Percentiles rank a stretch among this genome's conserved stretches.
phyloP scores from a whole-genome alignment of 2,329 filamentous ascomycete genomes.

The Talaromyces atroroseus region DNA sequence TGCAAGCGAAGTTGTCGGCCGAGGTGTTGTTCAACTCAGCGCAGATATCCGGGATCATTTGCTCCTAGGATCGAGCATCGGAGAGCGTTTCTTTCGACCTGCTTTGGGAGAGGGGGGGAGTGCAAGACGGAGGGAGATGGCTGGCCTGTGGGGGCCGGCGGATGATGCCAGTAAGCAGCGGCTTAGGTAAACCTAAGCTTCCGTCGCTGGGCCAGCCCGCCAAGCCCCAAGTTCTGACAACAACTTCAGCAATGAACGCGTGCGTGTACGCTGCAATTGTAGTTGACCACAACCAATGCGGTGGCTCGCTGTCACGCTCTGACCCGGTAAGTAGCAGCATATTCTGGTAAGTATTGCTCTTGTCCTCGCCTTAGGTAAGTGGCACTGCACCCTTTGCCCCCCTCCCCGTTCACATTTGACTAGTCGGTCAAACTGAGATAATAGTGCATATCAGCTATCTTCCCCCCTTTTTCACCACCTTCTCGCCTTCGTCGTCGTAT shows the following conservation, averaged over 20 bases:
- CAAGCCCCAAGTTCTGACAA: not conserved
- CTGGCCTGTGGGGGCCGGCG: not conserved
- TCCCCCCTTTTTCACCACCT: not conserved
- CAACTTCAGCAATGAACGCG: not conserved
- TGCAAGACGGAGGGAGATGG: no score
- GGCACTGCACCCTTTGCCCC: no score
- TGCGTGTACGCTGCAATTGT: not conserved
- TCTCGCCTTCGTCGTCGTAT: not conserved
- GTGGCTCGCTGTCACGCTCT: not conserved
- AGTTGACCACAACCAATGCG: not conserved
- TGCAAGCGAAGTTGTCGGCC: constrained; percentile 8
- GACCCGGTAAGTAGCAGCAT: not conserved
- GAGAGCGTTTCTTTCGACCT: not conserved
- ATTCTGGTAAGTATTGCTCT: not conserved
- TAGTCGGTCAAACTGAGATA: not conserved
- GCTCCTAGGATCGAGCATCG: not conserved
- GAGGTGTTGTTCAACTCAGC: constrained; percentile 11
- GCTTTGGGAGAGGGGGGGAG: not conserved
- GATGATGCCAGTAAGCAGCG: not conserved
- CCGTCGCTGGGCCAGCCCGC: constrained; percentile 3
- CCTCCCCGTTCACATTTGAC: not conserved
- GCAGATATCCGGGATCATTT: constrained; percentile 13
- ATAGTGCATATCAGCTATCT: not conserved
- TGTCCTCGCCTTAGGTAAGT: not conserved
- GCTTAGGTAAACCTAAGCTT: no score